Percentiles rank a stretch among this genome's conserved stretches.
These are phyloP conservation scores for Dothistroma pini DNA, from an alignment of 2,329 filamentous ascomycete species.

Conservation along the genomic window DNA sequence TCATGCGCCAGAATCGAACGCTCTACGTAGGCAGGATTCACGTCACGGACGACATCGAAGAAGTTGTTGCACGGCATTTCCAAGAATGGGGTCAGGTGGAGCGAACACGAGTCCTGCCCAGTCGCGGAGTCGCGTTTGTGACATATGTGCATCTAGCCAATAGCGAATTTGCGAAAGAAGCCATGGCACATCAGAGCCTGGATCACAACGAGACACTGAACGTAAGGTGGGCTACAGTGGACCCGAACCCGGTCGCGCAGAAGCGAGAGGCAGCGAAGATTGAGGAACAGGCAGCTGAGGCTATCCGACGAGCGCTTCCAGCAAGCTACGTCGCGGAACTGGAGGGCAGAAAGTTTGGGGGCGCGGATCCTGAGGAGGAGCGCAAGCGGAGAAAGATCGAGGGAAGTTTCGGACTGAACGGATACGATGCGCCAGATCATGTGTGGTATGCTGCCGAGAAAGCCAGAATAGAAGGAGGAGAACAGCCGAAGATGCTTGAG, in stretches of 20 bases:
- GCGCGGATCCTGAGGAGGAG: slow-evolving; percentile 65
- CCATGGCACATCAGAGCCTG: slow-evolving; percentile 90
- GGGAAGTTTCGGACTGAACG: slow-evolving; percentile 80
- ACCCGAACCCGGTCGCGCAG: slow-evolving; percentile 92
- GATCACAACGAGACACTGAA: slow-evolving; percentile 93
- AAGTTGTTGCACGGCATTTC: slow-evolving; percentile 91
- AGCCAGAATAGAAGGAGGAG: slow-evolving; percentile 61
- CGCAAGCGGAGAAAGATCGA: slow-evolving; percentile 86
- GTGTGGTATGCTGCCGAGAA: slow-evolving; percentile 84
- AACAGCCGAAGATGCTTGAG: slow-evolving; percentile 56
- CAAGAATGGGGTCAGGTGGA: slow-evolving; percentile 96
- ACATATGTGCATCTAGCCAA: slow-evolving; percentile 91
- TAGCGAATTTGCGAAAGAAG: slow-evolving; percentile 74
- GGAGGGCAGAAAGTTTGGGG: slow-evolving; percentile 62
- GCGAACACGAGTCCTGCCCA: slow-evolving; percentile 79
- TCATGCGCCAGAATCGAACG: slow-evolving; percentile 90
- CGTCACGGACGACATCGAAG: slow-evolving; percentile 94
- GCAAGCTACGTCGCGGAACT: slow-evolving; percentile 90
- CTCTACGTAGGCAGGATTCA: slow-evolving; percentile 92
- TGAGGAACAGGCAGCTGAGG: slow-evolving; percentile 95
- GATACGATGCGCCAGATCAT: slow-evolving; percentile 90
- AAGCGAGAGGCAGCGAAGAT: slow-evolving; percentile 84
- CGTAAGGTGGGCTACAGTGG: slow-evolving; percentile 93
- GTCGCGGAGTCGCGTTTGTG: slow-evolving; percentile 86
- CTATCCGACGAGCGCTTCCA: slow-evolving; percentile 80